Conservation (phyloP, 140 eudicot species). For the Erigeron philadelphicus region DNA sequence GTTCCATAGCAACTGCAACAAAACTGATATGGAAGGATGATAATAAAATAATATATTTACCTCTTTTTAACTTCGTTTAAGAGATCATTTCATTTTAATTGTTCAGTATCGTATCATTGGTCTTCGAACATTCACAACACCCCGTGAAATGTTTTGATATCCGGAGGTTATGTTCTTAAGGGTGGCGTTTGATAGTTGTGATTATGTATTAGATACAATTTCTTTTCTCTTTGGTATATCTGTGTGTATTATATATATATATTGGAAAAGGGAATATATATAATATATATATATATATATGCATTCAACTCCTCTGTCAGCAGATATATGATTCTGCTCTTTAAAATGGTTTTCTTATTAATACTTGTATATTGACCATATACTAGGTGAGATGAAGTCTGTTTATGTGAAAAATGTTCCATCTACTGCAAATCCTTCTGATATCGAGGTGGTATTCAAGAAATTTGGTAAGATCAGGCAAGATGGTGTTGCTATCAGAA, state of each 20-base stretch:
- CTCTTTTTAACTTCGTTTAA: not conserved
- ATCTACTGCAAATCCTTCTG: conserved; percentile 56
- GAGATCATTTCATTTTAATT: not conserved
- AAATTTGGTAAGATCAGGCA: conserved; percentile 75
- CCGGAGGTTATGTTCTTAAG: not conserved
- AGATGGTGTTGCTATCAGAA: conserved; percentile 86
- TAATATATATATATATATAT: not conserved
- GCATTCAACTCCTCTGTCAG: not conserved
- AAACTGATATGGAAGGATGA: not conserved
- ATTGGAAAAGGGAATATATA: no score
- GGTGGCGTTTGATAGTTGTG: not conserved
- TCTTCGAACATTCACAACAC: not conserved
- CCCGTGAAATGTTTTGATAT: conserved; percentile 8
- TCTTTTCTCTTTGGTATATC: not conserved
- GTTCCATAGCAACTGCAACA: not conserved
- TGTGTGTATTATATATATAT: not conserved
- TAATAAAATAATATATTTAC: not conserved
- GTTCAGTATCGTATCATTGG: not conserved
- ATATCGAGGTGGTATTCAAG: conserved; percentile 75
- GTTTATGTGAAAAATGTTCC: conserved; percentile 90
- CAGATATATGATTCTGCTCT: not conserved
- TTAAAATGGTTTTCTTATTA: not conserved
- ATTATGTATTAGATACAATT: conserved; percentile 1
- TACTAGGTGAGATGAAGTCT: conserved; percentile 61
- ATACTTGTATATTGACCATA: conserved; percentile 7